A percentile compares a stretch with the other conserved stretches of the same genome.
Conservation (phyloP, 2,329 filamentous ascomycete species). For the Colletotrichum sp. region DNA sequence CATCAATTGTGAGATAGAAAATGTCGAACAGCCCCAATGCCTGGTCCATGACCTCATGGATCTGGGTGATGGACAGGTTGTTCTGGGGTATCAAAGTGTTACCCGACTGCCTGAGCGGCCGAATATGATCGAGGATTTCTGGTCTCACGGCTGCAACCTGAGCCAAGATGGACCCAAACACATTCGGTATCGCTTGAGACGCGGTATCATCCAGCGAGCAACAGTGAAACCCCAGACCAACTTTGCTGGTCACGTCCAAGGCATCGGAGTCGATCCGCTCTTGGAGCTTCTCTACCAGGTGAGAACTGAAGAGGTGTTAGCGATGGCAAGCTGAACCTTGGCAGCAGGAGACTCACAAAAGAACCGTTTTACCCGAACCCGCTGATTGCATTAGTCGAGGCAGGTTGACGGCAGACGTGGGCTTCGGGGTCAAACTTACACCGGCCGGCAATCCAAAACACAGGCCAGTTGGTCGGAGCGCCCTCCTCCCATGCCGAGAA, state of each 20-base stretch:
- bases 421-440: conserved; percentile 19
- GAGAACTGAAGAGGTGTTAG: conserved; percentile 20
- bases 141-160: conserved; percentile 21
- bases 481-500: conserved; percentile 23
- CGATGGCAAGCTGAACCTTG: background rate
- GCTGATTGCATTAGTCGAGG: conserved; percentile 20
- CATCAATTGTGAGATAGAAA: conserved; percentile 27
- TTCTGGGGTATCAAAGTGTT: conserved; percentile 24
- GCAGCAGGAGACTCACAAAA: conserved; percentile 24
- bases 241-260: background rate
- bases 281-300: conserved; percentile 25
- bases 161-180: conserved; percentile 32
- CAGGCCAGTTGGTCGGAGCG: conserved; percentile 12
- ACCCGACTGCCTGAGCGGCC: conserved; percentile 14
- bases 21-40: conserved; percentile 9
- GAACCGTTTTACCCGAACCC: conserved; percentile 32
- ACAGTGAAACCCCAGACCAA: conserved; percentile 26
- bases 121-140: conserved; percentile 22
- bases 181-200: conserved; percentile 28
- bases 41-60: conserved; percentile 15
- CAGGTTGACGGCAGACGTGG: background rate
- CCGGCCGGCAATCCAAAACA: conserved; percentile 29
- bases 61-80: conserved; percentile 19
- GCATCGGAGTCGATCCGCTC: background rate
- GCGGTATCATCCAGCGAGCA: conserved; percentile 28